These are phyloP conservation scores for Tritrichomonas foetus DNA, from an alignment of 208 protist species.

Conservation along the genomic window DNA sequence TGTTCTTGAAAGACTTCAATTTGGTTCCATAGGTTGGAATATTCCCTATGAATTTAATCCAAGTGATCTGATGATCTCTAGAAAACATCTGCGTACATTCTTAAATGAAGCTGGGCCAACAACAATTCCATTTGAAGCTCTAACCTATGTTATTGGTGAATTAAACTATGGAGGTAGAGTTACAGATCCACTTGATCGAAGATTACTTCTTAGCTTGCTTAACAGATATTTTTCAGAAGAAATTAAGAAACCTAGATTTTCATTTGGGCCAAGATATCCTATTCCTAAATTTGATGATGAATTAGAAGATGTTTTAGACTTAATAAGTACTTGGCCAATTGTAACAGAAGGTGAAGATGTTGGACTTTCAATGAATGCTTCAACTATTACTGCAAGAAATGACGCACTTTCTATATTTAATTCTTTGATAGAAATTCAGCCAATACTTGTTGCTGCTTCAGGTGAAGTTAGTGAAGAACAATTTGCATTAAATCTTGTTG, in stretches of 20 bases:
- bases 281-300: neutral
- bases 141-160: conserved; percentile 96
- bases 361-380: neutral
- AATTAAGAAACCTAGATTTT: neutral
- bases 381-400: neutral
- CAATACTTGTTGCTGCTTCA: neutral
- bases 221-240: conserved; percentile 17
- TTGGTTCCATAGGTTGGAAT: conserved; percentile 92
- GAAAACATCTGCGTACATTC: conserved; percentile 88
- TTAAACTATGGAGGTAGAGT: conserved; percentile 99
- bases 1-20: conserved; percentile 93
- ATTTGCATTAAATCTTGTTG: neutral
- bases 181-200: conserved; percentile 92
- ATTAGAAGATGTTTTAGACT: neutral
- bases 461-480: neutral
- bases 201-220: conserved; percentile 87
- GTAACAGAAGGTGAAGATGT: neutral
- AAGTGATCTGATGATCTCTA: conserved; percentile 90
- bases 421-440: neutral
- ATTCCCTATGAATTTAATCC: conserved; percentile 89
- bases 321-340: neutral
- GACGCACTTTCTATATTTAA: neutral
- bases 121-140: conserved; percentile 86
- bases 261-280: neutral
- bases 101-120: conserved; percentile 69